phyloP scores from a whole-genome alignment of 1,139 yeast species.

The Arxiozyma slooffiae region DNA sequence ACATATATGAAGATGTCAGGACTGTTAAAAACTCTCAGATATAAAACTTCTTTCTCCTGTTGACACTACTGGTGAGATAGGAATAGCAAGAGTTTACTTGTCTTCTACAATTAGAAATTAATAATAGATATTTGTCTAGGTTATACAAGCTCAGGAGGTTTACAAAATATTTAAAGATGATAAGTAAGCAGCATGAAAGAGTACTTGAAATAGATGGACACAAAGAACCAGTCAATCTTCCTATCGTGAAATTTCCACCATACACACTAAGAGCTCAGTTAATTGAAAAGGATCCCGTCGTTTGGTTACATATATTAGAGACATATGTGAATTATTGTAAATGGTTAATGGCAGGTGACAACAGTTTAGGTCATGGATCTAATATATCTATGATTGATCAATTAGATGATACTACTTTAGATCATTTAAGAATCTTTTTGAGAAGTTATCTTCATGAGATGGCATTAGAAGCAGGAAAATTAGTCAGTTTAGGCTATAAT shows the following conservation, averaged over 20 bases:
- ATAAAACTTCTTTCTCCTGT: no score
- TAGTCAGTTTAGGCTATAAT: slow-evolving; percentile 60
- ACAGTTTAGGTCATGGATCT: slow-evolving; percentile 11
- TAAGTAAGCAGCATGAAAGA: slow-evolving; percentile 2
- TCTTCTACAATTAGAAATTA: no score
- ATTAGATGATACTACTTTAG: slow-evolving; percentile 45
- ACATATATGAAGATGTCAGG: neutral
- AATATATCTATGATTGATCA: slow-evolving; percentile 21
- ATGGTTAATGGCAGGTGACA: slow-evolving; percentile 32
- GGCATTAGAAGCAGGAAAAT: slow-evolving; percentile 46
- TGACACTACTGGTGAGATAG: no score
- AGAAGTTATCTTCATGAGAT: slow-evolving; percentile 51
- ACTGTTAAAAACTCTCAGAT: neutral
- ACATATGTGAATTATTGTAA: slow-evolving; percentile 47
- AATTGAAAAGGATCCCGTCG: slow-evolving; percentile 72
- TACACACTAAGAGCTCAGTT: slow-evolving; percentile 61
- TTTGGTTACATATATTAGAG: slow-evolving; percentile 64
- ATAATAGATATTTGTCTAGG: no score
- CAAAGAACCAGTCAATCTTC: slow-evolving; percentile 30
- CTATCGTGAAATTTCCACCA: slow-evolving; percentile 65
- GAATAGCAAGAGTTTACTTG: neutral
- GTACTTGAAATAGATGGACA: slow-evolving; percentile 24
- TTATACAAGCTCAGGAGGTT: neutral
- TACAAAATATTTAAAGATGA: neutral
- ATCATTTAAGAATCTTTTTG: slow-evolving; percentile 48